Conservation (phyloP, 139 green algal species). For the Yamagishiella unicocca region DNA sequence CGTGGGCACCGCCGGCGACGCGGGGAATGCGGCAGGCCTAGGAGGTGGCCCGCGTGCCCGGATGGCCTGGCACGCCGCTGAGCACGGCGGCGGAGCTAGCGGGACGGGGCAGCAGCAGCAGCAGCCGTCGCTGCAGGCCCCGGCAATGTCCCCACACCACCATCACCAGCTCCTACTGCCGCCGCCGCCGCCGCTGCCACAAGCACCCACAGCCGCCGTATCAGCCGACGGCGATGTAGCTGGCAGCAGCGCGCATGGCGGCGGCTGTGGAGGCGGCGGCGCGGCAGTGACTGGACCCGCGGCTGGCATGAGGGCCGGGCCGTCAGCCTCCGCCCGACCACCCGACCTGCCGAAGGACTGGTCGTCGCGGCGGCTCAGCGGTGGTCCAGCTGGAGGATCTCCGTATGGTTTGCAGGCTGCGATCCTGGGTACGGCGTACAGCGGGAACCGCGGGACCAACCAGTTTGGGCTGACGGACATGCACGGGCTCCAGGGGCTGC, state of each 20-base stretch:
- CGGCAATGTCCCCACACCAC: no score
- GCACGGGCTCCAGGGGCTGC: constrained; percentile 10
- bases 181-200: no score
- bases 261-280: no score
- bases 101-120: neutral
- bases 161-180: no score
- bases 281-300: no score
- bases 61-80: neutral
- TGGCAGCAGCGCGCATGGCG: no score
- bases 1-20: neutral
- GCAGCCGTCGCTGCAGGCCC: neutral
- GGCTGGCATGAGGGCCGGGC: no score
- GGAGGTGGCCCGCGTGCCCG: neutral
- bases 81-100: neutral
- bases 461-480: constrained; percentile 7
- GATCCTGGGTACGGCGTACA: neutral
- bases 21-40: neutral
- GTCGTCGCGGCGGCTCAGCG: neutral
- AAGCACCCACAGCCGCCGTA: no score
- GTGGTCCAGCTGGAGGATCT: no score
- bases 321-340: no score
- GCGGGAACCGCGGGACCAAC: neutral
- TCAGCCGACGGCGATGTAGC: no score
- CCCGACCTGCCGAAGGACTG: neutral
- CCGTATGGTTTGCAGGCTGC: neutral